Conservation (phyloP, 2,329 filamentous ascomycete species). For the Colletotrichum chlorophyti region DNA sequence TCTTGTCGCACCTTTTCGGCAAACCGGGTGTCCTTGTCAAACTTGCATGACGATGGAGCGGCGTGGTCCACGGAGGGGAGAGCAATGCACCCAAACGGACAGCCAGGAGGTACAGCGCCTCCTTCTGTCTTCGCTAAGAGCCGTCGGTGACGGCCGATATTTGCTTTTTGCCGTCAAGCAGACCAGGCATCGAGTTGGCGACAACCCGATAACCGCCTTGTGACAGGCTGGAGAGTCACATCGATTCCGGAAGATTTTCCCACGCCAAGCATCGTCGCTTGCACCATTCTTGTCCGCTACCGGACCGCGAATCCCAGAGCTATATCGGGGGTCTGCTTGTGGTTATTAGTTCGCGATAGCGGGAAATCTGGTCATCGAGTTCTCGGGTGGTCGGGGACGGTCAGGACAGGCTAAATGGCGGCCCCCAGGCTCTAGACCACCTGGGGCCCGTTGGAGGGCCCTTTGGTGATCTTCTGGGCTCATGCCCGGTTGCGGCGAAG, state of each 20-base stretch:
- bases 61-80: not conserved
- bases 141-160: not conserved
- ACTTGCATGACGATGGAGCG: not conserved
- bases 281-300: slow-evolving; percentile 21
- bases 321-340: not conserved
- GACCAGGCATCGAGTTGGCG: not conserved
- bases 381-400: slow-evolving; percentile 10
- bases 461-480: slow-evolving; percentile 28
- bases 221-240: not conserved
- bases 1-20: not conserved
- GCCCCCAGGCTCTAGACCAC: slow-evolving; percentile 6
- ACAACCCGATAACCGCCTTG: not conserved
- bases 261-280: slow-evolving; percentile 24
- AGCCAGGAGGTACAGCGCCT: not conserved
- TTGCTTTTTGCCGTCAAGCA: slow-evolving; percentile 19
- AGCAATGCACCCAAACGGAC: not conserved
- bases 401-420: slow-evolving; percentile 20
- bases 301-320: slow-evolving; percentile 16
- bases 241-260: slow-evolving; percentile 27
- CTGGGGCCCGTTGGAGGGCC: slow-evolving; percentile 16
- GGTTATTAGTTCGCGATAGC: slow-evolving; percentile 15
- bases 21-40: not conserved
- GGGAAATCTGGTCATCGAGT: slow-evolving; percentile 14
- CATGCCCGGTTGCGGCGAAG: slow-evolving; percentile 27
- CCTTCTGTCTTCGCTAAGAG: not conserved